phyloP scores from a whole-genome alignment of 192 early-diverging fungal genomes.

The Cladochytrium replicatum region DNA sequence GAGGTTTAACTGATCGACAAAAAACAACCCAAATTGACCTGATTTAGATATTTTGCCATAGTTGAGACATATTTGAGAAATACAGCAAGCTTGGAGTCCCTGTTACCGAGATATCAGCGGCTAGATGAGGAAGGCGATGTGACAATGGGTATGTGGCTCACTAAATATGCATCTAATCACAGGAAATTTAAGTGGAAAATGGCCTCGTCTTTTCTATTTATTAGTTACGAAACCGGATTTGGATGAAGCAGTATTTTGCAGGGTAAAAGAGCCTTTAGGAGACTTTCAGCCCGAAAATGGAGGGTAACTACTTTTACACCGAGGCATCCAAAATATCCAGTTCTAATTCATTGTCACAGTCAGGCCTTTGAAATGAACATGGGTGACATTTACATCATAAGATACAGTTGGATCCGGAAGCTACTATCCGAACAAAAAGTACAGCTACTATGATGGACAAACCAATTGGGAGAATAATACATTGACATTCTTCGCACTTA shows the following conservation, averaged over 20 bases:
- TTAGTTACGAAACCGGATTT: conserved; percentile 34
- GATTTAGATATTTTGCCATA: conserved; percentile 39
- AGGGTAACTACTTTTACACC: background rate
- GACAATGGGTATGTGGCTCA: conserved; percentile 16
- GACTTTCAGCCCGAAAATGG: conserved; percentile 26
- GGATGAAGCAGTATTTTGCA: conserved; percentile 52
- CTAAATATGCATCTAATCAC: background rate
- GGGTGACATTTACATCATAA: conserved; percentile 44
- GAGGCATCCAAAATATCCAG: no score
- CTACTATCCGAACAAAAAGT: conserved; percentile 34
- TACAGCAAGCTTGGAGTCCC: conserved; percentile 36
- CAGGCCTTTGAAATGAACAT: conserved; percentile 22
- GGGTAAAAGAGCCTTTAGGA: conserved; percentile 40
- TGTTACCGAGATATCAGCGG: conserved; percentile 38
- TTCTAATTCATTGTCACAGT: conserved; percentile 1
- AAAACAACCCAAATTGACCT: background rate
- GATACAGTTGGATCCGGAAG: conserved; percentile 32
- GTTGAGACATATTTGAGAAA: conserved; percentile 33
- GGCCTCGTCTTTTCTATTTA: background rate
- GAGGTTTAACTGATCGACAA: no score
- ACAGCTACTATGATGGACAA: conserved; percentile 50
- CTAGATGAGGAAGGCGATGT: conserved; percentile 34
- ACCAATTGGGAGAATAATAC: no score
- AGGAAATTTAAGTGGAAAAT: background rate
- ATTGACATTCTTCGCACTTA: no score